Percentiles rank a stretch among this genome's conserved stretches.
phyloP scores from a whole-genome alignment of 495 filamentous ascomycete species.

The Xylaria acuta region DNA sequence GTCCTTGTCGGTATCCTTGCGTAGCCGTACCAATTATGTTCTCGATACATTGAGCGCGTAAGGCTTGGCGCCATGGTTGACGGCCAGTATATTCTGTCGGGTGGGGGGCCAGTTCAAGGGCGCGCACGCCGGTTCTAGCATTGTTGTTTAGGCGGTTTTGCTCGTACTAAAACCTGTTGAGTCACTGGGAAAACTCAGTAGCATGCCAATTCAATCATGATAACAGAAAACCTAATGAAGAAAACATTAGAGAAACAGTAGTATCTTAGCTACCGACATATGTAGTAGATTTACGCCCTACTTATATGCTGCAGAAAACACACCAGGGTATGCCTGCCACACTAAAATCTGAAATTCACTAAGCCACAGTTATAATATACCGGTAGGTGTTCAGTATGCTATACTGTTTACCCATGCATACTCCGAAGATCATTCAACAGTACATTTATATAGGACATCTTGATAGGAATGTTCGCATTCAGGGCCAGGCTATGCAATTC shows the following conservation, averaged over 20 bases:
- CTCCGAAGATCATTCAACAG: neutral
- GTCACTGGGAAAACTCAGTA: neutral
- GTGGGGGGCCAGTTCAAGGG: neutral
- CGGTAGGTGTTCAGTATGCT: neutral
- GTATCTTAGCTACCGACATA: neutral
- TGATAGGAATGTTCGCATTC: neutral
- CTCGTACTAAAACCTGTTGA: neutral
- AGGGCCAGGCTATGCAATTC: no score
- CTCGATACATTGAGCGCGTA: neutral
- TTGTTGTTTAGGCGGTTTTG: neutral
- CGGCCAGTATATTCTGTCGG: neutral
- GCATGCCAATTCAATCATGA: neutral
- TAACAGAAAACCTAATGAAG: neutral
- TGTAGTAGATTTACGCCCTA: no score
- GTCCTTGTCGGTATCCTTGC: neutral
- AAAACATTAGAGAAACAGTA: neutral
- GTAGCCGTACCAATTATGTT: neutral
- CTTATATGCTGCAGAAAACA: neutral
- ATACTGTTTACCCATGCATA: no score
- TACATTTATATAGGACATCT: neutral
- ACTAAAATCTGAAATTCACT: neutral
- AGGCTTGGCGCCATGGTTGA: neutral
- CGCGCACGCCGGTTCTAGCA: neutral
- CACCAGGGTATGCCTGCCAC: neutral
- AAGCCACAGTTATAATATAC: neutral